These are phyloP conservation scores for Fusarium bactridioides DNA, from an alignment of 2,329 filamentous ascomycete genomes.

Conservation along the genomic window DNA sequence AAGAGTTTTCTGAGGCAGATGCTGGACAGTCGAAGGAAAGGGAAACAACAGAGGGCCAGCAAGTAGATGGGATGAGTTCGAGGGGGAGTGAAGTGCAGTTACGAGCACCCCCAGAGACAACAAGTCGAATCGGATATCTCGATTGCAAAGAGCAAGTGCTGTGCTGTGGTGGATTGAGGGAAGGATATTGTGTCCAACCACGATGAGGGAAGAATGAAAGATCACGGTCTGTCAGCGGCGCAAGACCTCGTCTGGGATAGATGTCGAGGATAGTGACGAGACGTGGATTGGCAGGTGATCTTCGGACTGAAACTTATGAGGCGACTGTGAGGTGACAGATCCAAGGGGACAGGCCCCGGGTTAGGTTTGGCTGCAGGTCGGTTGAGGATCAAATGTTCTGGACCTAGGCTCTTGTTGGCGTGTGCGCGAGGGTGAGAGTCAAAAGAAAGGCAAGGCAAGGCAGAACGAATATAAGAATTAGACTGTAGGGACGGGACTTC, in stretches of 20 bases:
- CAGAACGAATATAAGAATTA: conserved; percentile 19
- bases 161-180: conserved; percentile 23
- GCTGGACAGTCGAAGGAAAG: conserved; percentile 5
- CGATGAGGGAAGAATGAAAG: conserved; percentile 13
- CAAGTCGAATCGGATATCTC: conserved; percentile 38
- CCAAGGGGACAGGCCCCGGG: conserved; percentile 16
- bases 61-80: conserved; percentile 15
- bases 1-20: conserved; percentile 13
- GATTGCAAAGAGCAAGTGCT: conserved; percentile 31
- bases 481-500: conserved; percentile 15
- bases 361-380: conserved; percentile 33
- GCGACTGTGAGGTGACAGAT: conserved; percentile 38
- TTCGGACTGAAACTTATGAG: conserved; percentile 35
- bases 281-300: conserved; percentile 35
- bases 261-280: conserved; percentile 24
- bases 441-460: conserved; percentile 18
- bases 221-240: conserved; percentile 30
- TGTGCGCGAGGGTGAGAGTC: conserved; percentile 24
- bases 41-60: conserved; percentile 7
- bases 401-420: conserved; percentile 29
- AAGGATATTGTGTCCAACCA: conserved; percentile 31
- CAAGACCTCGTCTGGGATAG: conserved; percentile 25
- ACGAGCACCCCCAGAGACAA: conserved; percentile 29
- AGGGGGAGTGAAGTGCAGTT: conserved; percentile 25
- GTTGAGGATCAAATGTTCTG: conserved; percentile 36